These are phyloP conservation scores for Mucor racemosus DNA, from an alignment of 371 early-diverging fungal species.

Conservation along the genomic window DNA sequence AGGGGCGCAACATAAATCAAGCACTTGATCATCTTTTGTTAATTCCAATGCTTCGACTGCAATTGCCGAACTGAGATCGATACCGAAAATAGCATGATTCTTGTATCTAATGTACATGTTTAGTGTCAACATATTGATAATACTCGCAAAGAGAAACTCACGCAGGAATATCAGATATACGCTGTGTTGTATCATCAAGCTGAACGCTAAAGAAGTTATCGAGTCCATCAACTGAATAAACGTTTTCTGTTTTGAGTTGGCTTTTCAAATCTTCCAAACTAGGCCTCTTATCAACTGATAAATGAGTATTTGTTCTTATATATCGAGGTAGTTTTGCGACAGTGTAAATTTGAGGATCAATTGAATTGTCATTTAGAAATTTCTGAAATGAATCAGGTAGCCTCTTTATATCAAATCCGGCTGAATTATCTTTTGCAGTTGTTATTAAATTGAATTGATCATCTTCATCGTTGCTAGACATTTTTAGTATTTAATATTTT, in stretches of 20 bases:
- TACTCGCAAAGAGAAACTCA: constrained; percentile 14
- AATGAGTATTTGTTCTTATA: constrained; percentile 65
- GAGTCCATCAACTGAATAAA: constrained; percentile 37
- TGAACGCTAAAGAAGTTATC: constrained; percentile 43
- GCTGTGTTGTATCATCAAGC: constrained; percentile 15
- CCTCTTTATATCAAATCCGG: constrained; percentile 43
- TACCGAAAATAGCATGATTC: constrained; percentile 70
- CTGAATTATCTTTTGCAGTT: not conserved
- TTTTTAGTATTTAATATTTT: not conserved
- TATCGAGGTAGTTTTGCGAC: constrained; percentile 70
- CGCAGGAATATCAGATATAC: constrained; percentile 51
- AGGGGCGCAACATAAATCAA: constrained; percentile 84
- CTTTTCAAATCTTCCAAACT: constrained; percentile 46
- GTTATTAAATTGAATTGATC: not conserved
- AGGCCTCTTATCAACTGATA: constrained; percentile 36
- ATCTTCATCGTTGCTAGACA: not conserved
- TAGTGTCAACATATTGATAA: not conserved
- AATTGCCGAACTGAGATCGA: constrained; percentile 85
- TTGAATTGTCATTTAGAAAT: constrained; percentile 68
- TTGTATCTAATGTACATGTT: constrained; percentile 31
- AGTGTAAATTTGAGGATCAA: constrained; percentile 69
- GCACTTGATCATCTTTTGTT: constrained; percentile 69
- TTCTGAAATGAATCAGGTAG: constrained; percentile 61
- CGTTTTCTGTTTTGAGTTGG: constrained; percentile 46
- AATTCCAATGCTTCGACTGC: constrained; percentile 66